Conservation (phyloP, 768 basidiomycete genomes). For the Macrolepiota dolichaula region DNA sequence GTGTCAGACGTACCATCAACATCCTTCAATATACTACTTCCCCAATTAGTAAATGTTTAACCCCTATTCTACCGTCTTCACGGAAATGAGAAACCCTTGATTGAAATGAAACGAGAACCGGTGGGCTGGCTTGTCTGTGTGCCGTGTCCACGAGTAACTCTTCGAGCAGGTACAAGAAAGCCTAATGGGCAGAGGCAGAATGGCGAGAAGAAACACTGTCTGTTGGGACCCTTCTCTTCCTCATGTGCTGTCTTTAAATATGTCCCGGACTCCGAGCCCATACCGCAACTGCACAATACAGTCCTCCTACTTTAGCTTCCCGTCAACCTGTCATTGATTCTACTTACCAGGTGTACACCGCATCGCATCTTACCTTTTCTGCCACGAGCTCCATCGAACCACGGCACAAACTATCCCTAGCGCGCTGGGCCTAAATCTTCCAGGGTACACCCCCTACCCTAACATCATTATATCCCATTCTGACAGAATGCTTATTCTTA, state of each 20-base stretch:
- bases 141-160: background rate
- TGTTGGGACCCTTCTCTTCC: background rate
- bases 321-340: slow-evolving; percentile 9
- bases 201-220: background rate
- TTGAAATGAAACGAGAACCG: background rate
- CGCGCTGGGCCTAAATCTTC: background rate
- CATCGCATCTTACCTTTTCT: background rate
- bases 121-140: background rate
- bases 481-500: background rate
- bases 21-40: background rate
- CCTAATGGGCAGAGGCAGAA: background rate
- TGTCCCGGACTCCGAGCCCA: background rate
- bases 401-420: background rate
- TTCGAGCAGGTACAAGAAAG: background rate
- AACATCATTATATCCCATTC: background rate
- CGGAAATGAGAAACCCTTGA: background rate
- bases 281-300: background rate
- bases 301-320: background rate
- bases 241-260: background rate
- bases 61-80: background rate
- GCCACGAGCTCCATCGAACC: background rate
- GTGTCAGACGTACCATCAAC: background rate
- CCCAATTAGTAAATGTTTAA: background rate
- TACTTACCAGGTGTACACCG: slow-evolving; percentile 2
- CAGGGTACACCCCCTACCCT: background rate